Conservation (phyloP, 768 basidiomycete genomes). For the Kwoniella dendrophila region DNA sequence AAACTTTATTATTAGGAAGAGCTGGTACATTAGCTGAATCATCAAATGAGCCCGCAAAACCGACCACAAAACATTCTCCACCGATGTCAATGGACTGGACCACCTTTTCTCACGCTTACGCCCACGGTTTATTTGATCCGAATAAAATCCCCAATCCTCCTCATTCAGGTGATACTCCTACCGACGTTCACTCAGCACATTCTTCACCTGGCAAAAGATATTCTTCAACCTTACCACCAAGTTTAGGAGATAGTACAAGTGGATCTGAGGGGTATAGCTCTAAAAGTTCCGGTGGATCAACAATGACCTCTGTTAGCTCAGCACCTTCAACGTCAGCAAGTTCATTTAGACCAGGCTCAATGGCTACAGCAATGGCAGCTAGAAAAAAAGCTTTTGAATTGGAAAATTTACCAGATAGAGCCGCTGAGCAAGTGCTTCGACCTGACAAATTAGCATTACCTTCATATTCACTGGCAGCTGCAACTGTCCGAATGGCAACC, state of each 20-base stretch:
- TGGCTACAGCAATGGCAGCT: slow-evolving; percentile 26
- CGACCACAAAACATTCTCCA: slow-evolving; percentile 1
- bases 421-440: background rate
- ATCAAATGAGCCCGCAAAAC: background rate
- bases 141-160: slow-evolving; percentile 47
- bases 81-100: slow-evolving; percentile 34
- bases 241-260: slow-evolving; percentile 4
- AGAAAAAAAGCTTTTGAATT: slow-evolving; percentile 33
- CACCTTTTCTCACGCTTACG: slow-evolving; percentile 47
- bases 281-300: slow-evolving; percentile 27
- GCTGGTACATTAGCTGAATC: slow-evolving; percentile 20
- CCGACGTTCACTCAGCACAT: slow-evolving; percentile 25
- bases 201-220: slow-evolving; percentile 39
- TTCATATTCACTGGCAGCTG: slow-evolving; percentile 48
- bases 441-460: slow-evolving; percentile 42
- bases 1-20: slow-evolving; percentile 25
- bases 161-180: slow-evolving; percentile 12
- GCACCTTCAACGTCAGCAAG: slow-evolving; percentile 31
- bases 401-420: slow-evolving; percentile 24
- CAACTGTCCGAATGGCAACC: slow-evolving; percentile 50
- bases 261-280: slow-evolving; percentile 22
- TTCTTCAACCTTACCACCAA: slow-evolving; percentile 3
- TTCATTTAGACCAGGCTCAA: slow-evolving; percentile 18
- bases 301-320: slow-evolving; percentile 33
- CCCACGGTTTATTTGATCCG: slow-evolving; percentile 50